Evolutionary conservation across 305 asterid genomes (phyloP).

Genomic region (Fraxinus baroniana): DNA sequence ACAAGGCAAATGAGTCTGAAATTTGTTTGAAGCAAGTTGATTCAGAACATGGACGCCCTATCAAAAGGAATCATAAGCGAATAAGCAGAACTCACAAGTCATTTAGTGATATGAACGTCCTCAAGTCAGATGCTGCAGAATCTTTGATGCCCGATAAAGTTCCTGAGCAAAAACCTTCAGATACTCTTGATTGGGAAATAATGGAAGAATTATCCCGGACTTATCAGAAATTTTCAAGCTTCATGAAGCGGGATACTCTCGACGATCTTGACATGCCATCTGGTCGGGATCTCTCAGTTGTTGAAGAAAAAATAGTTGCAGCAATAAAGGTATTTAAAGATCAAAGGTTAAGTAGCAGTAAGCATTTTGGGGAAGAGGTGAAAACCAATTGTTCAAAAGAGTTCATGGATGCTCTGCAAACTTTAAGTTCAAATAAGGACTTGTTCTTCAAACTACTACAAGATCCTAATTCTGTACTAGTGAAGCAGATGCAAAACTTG

Average conservation of each 20-base stretch:
- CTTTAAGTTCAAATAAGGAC: constrained; percentile 52
- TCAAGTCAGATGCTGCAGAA: constrained; percentile 36
- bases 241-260: constrained; percentile 26
- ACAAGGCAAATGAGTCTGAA: constrained; percentile 38
- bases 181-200: constrained; percentile 51
- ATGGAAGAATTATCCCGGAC: constrained; percentile 49
- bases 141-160: constrained; percentile 29
- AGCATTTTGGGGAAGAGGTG: constrained; percentile 48
- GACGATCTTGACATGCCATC: constrained; percentile 32
- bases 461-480: constrained; percentile 59
- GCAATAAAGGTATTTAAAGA: constrained; percentile 64
- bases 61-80: constrained; percentile 38
- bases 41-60: constrained; percentile 29
- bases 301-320: constrained; percentile 60
- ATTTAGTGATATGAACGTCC: constrained; percentile 42
- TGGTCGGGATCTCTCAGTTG: constrained; percentile 36
- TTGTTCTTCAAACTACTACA: constrained; percentile 57
- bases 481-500: constrained; percentile 47
- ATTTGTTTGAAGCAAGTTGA: constrained; percentile 29
- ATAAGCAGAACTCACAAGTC: constrained; percentile 35
- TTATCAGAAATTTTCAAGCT: constrained; percentile 29
- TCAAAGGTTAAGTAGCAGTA: constrained; percentile 40
- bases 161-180: constrained; percentile 29
- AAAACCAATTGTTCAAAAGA: constrained; percentile 50
- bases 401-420: constrained; percentile 62